phyloP scores from a whole-genome alignment of 2,329 filamentous ascomycete species.

The Xylaria sp. region DNA sequence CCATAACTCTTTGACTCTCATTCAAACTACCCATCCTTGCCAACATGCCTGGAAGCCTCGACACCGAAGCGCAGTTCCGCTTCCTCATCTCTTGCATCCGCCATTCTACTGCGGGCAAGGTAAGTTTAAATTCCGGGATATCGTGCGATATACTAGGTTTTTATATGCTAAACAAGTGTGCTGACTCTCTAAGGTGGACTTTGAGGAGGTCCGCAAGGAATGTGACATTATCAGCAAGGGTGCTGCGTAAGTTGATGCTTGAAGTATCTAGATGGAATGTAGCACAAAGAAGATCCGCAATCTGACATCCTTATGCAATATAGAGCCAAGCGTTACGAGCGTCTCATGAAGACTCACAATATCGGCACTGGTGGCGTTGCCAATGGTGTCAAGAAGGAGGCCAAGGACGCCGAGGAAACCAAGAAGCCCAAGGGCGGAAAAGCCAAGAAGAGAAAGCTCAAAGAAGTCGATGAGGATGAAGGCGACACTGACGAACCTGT shows the following conservation, averaged over 20 bases:
- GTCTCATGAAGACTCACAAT: constrained; percentile 65
- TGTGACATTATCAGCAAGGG: constrained; percentile 67
- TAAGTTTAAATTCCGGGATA: constrained; percentile 41
- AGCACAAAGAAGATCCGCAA: background rate
- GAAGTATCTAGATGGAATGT: too few relatives aligned
- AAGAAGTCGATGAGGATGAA: constrained; percentile 45
- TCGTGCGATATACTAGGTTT: background rate
- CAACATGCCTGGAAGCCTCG: constrained; percentile 53
- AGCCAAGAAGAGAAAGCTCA: constrained; percentile 43
- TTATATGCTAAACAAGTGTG: constrained; percentile 13
- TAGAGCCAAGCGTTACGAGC: constrained; percentile 72
- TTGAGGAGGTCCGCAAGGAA: constrained; percentile 66
- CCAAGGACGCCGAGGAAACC: constrained; percentile 11
- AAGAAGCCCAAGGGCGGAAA: constrained; percentile 31
- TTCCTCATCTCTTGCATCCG: constrained; percentile 72
- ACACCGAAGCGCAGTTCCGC: constrained; percentile 63
- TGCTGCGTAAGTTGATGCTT: constrained; percentile 74
- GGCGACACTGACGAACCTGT: constrained; percentile 42
- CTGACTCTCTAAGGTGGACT: constrained; percentile 61
- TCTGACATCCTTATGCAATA: constrained; percentile 2
- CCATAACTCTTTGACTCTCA: background rate
- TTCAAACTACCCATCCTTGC: background rate
- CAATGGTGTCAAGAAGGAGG: constrained; percentile 39
- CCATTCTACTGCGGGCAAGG: constrained; percentile 64
- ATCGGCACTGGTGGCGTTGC: constrained; percentile 44